These are phyloP conservation scores for Chaetothyriales sp. DNA, from an alignment of 2,329 filamentous ascomycete species.

Conservation along the genomic window DNA sequence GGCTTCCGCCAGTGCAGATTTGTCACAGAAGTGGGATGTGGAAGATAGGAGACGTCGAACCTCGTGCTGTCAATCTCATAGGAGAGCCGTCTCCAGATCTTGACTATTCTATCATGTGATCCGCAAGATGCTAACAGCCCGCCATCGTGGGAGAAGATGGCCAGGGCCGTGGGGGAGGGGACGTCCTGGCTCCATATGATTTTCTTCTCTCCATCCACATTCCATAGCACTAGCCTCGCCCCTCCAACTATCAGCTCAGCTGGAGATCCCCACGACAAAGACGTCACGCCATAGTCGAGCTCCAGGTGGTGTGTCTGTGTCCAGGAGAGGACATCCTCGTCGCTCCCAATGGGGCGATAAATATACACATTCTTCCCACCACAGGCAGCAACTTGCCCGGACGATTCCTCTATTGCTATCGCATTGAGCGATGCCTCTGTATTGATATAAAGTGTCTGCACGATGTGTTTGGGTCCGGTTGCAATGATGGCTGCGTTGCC, in stretches of 20 bases:
- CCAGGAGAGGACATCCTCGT: conserved; percentile 51
- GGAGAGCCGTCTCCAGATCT: conserved; percentile 79
- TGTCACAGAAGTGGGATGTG: conserved; percentile 71
- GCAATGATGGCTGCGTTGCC: conserved; percentile 80
- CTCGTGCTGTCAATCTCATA: conserved; percentile 71
- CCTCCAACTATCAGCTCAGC: conserved; percentile 76
- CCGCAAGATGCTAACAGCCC: conserved; percentile 73
- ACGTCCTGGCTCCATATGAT: conserved; percentile 60
- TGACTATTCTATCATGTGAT: conserved; percentile 66
- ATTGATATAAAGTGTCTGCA: conserved; percentile 87
- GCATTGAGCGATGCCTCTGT: conserved; percentile 55
- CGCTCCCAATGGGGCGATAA: conserved; percentile 60
- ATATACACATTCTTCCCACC: conserved; percentile 55
- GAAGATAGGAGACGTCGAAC: conserved; percentile 82
- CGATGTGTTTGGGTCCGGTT: conserved; percentile 54
- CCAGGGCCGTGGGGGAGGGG: conserved; percentile 59
- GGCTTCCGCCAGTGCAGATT: conserved; percentile 75
- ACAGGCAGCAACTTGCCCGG: conserved; percentile 73
- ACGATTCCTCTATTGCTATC: conserved; percentile 64
- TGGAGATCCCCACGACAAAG: conserved; percentile 73
- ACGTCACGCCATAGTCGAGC: conserved; percentile 42
- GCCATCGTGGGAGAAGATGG: conserved; percentile 72
- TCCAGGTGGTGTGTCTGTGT: conserved; percentile 11
- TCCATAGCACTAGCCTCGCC: conserved; percentile 56
- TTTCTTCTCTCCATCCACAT: conserved; percentile 27